Evolutionary conservation across 148 eudicot genomes (phyloP).

Genomic region (Vaccinium vitisidaea): DNA sequence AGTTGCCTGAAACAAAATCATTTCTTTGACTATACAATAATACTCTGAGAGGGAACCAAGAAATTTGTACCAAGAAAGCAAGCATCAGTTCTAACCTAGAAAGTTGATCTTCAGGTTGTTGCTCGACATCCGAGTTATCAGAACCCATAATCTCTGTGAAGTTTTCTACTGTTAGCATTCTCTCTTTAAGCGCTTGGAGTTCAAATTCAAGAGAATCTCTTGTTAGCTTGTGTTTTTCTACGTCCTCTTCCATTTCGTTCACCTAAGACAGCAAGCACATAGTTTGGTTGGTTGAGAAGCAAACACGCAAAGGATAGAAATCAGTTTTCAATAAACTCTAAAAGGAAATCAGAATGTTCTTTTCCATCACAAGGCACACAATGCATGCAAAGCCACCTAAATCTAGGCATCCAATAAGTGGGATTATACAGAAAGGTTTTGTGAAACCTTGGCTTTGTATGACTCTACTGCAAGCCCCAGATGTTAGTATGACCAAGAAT

Average conservation of each 20-base stretch:
- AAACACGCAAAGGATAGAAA: background rate
- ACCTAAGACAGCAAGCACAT: conserved; percentile 32
- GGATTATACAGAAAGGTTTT: background rate
- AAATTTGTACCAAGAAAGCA: background rate
- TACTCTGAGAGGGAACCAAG: background rate
- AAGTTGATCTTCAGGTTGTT: conserved; percentile 25
- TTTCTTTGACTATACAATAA: background rate
- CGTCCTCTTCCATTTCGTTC: conserved; percentile 65
- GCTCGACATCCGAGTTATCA: conserved; percentile 25
- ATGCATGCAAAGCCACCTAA: background rate
- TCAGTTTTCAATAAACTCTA: background rate
- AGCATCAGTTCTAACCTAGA: conserved; percentile 34
- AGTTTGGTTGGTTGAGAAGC: conserved; percentile 11
- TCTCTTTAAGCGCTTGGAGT: conserved; percentile 48
- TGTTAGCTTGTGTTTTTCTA: conserved; percentile 41
- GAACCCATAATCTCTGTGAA: conserved; percentile 40
- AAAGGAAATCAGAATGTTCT: background rate
- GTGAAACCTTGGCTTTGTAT: background rate
- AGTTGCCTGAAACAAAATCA: conserved; percentile 29
- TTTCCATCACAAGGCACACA: conserved; percentile 6
- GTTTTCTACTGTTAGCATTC: conserved; percentile 51
- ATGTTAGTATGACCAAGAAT: background rate
- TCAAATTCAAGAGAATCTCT: conserved; percentile 51
- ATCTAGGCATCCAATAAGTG: background rate
- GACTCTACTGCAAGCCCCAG: background rate